phyloP scores from a whole-genome alignment of 805 yeast genomes.

The Metschnikowia dekortorum region DNA sequence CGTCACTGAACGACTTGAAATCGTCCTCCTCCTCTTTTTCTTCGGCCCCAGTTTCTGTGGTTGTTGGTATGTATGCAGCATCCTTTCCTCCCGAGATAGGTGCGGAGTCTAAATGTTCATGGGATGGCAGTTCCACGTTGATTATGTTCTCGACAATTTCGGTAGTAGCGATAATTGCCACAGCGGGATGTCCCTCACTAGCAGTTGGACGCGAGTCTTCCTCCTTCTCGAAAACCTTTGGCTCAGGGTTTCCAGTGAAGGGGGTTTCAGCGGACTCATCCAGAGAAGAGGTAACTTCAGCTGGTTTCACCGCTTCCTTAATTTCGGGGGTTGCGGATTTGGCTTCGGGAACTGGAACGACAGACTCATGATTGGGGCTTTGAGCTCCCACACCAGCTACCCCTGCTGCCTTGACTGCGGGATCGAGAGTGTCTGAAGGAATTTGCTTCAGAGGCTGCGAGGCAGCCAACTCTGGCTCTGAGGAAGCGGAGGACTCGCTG shows the following conservation, averaged over 20 bases:
- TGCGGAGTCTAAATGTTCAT: not conserved
- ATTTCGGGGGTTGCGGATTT: not conserved
- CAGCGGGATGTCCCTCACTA: conserved; percentile 1
- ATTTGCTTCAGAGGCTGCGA: not conserved
- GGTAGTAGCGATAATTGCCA: not conserved
- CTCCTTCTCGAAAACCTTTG: not conserved
- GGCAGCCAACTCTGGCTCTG: not conserved
- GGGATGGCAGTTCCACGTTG: not conserved
- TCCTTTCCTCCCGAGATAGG: too few species aligned
- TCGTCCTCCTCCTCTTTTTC: not conserved
- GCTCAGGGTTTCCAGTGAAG: not conserved
- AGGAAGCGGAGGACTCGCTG: not conserved
- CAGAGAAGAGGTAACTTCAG: not conserved
- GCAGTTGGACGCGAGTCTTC: not conserved
- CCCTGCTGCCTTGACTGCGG: not conserved
- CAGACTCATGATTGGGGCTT: not conserved
- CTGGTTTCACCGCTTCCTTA: not conserved
- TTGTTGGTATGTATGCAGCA: too few species aligned
- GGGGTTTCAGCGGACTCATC: not conserved
- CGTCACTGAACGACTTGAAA: not conserved
- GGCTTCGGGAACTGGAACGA: not conserved
- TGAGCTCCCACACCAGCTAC: not conserved
- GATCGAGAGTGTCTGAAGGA: not conserved
- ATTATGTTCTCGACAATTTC: not conserved
- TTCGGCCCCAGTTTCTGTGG: not conserved